Percentiles rank a stretch among this genome's conserved stretches.
These are phyloP conservation scores for Fusarium sororula DNA, from an alignment of 2,329 filamentous ascomycete genomes.

Conservation along the genomic window DNA sequence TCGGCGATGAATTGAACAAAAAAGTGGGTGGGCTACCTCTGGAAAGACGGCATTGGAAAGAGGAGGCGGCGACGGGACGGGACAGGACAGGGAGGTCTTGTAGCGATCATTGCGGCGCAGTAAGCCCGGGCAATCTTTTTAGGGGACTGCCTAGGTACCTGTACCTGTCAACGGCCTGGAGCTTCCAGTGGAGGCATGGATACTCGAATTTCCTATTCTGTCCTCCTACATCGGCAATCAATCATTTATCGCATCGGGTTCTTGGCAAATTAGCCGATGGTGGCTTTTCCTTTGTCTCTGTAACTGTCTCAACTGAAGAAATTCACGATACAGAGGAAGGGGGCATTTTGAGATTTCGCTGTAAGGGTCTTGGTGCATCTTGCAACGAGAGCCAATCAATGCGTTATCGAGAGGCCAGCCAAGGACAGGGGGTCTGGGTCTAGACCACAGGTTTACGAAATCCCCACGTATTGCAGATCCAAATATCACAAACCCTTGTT, in stretches of 20 bases:
- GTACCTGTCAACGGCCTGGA: background rate
- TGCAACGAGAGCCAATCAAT: conserved; percentile 14
- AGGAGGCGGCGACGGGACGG: background rate
- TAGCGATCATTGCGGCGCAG: conserved; percentile 17
- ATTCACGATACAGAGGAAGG: background rate
- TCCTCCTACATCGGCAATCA: conserved; percentile 6
- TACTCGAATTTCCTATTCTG: background rate
- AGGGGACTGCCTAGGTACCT: background rate
- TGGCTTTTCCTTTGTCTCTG: background rate
- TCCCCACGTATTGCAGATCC: conserved; percentile 4
- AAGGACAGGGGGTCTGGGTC: background rate
- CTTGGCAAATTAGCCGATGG: background rate
- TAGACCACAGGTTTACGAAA: background rate
- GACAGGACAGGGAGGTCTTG: background rate
- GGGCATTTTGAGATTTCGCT: background rate
- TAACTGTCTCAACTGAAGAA: background rate
- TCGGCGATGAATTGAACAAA: background rate
- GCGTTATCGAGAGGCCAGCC: background rate
- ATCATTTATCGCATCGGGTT: background rate
- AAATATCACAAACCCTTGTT: background rate
- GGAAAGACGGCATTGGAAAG: background rate
- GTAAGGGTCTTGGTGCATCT: conserved; percentile 1
- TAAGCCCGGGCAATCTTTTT: background rate
- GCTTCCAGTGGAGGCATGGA: background rate
- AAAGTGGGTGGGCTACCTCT: conserved; percentile 15